Base-by-base conservation (phyloP, 257 asterid genomes). In the Solanum ossicruentum region DNA sequence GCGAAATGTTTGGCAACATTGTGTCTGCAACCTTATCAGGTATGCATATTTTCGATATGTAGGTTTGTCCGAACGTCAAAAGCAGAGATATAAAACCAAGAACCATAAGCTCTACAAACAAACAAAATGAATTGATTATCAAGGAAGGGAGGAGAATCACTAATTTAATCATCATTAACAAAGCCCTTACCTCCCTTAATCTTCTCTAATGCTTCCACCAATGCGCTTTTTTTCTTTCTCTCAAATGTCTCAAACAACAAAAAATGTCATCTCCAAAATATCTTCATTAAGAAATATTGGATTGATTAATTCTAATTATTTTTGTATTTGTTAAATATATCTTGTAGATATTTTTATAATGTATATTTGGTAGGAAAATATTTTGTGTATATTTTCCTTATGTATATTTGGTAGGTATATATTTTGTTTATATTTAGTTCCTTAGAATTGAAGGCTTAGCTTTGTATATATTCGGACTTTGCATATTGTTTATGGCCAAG, bases 131-230 rank as follows among this genome's bases (percentile, higher is more conserved):
- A 80, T 13, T n/a, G 2, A 21, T 52, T 51, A 66, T 36, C 61
- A 5, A 18, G 39, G 63, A 49, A 52, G 32, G 32, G 39, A 36
- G 39, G 39, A 10, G 58, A 36, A 39, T 41, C 36, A 72, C 49
- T 85, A 32, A 72, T 20, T 7, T 51, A 23, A 49, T 51, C 23
- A 51, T 26, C 17, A 51, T 51, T 21, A 63, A n/a, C 23, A 61
- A 60, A 80, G 18, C 65, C 52, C 85, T 79, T 90, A 92, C 99
- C 98, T 26, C 90, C 94, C 91, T 96, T 94, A 84, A 96, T 94
- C 88, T 94, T 96, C 94, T 94, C 98, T 61, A 96, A 92, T 83
- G 99, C 98, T 89, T 96, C 98, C 54, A 91, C 92, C 92, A 95
- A 87, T 39, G 97, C 92, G 43, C 80, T 41, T 87, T 94, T 94